Evolutionary conservation across 495 filamentous ascomycete species (phyloP), one percentile per base, ranked within the genome.

Genomic region (Bombardia bombarda): DNA sequence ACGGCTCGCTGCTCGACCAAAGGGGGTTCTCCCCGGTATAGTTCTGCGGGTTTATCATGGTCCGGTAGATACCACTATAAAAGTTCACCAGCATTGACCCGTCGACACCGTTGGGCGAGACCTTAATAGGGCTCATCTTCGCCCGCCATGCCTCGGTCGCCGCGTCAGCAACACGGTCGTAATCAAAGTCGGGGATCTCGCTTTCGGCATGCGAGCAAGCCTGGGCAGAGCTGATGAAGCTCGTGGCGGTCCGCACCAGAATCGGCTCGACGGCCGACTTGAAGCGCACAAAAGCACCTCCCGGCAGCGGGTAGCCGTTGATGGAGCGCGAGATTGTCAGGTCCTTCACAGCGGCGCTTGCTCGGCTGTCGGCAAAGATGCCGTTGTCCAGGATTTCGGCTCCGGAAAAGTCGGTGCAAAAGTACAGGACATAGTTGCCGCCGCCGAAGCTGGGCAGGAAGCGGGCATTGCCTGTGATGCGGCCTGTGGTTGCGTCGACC

Each of bases 21-120:
- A 82, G 52, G 7, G 83, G 84, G 43, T 88, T 90, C 53, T 90
- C 84, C 0, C 84, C 83, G 0, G 84, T 87, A 51, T 86, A 86
- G 43, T 87, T 82, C 52, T 88, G 84, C 3, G 83, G 84, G 32
- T 77, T 82, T 25, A 86, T 72, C 73, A 85, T 75, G 6, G 81
- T 75, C 17, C 84, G 67, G 52, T 88, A 88, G 7, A 80, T 69
- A 2, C 80, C 84, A 40, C 77, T 83, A 69, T 80, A 86, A 57
- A 87, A 86, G 38, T 75, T 77, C 21, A 54, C 79, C 46, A 83
- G 63, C 13, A 77, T 59, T 13, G 73, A 69, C 2, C 68, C 50
- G 35, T 73, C 70, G 2, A 77, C 76, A 7, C 72, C 73, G 2
- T 63, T 68, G 0, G 80, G 58, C 12, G 79, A 66, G 14, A 87